phyloP scores from a whole-genome alignment of 345 rosid genomes.

The Populus davidiana region DNA sequence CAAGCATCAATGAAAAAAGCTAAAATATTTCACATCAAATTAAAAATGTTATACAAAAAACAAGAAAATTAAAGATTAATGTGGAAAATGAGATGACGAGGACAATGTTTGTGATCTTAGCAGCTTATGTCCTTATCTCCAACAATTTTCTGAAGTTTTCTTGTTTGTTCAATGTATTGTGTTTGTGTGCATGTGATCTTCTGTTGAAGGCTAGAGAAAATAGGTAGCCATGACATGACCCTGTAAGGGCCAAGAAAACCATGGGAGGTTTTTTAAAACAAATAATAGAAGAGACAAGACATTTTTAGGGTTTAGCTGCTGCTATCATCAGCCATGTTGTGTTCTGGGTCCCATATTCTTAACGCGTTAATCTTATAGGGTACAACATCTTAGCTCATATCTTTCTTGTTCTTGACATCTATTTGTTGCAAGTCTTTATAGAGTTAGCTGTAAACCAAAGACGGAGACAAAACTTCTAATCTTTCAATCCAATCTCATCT shows the following conservation, averaged over 20 bases:
- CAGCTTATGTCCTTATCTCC: neutral
- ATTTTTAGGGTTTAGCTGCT: neutral
- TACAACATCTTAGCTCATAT: neutral
- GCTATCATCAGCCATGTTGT: constrained; percentile 29
- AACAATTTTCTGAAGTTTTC: neutral
- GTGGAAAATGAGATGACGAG: constrained; percentile 16
- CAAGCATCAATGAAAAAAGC: too few relatives aligned
- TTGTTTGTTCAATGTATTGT: constrained; percentile 17
- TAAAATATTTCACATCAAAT: too few relatives aligned
- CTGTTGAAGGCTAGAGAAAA: neutral
- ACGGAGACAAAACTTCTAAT: constrained; percentile 19
- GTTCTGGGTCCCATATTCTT: constrained; percentile 31
- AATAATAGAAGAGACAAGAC: neutral
- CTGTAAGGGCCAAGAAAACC: constrained; percentile 3
- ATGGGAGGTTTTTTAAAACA: neutral
- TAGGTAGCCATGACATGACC: neutral
- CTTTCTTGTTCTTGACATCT: constrained; percentile 8
- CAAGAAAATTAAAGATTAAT: too few relatives aligned
- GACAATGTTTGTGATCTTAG: neutral
- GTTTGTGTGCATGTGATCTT: constrained; percentile 24
- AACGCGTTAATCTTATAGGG: constrained; percentile 33
- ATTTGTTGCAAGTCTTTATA: neutral
- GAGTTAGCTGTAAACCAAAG: constrained; percentile 42
- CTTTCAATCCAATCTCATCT: neutral
- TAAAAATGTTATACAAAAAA: neutral